A percentile compares a stretch with the other conserved stretches of the same genome.
Evolutionary conservation across 1,284 basidiomycete species (phyloP).

Genomic region (Stereum hirsutum): DNA sequence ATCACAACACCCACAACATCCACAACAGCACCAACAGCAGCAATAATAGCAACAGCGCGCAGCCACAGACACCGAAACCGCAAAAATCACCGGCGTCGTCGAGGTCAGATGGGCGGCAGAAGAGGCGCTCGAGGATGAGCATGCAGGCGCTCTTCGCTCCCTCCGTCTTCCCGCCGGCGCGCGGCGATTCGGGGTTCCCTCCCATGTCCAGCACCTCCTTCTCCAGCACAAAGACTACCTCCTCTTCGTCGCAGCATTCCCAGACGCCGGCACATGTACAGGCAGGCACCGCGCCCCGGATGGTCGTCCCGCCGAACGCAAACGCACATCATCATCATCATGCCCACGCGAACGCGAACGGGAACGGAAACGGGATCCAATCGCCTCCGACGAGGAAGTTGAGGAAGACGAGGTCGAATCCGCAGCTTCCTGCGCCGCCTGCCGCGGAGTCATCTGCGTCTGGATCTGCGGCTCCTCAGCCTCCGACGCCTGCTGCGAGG

Average conservation of each 20-base stretch:
- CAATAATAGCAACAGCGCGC: no score
- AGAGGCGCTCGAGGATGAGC: constrained; percentile 58
- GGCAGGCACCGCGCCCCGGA: no score
- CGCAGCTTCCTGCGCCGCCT: constrained; percentile 32
- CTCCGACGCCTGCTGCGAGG: constrained; percentile 34
- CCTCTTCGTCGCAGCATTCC: no score
- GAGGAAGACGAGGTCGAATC: constrained; percentile 63
- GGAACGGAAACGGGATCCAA: no score
- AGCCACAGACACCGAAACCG: constrained; percentile 9
- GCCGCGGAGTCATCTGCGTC: not conserved
- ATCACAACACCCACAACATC: no score
- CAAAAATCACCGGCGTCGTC: constrained; percentile 11
- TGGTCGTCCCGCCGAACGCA: no score
- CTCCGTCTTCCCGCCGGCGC: constrained; percentile 36
- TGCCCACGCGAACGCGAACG: no score
- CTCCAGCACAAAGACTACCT: no score
- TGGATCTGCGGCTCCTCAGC: constrained; percentile 8
- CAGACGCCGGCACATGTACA: no score
- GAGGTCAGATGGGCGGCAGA: constrained; percentile 19
- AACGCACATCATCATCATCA: constrained; percentile 13
- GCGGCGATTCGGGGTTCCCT: no score
- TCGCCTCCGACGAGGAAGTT: constrained; percentile 38
- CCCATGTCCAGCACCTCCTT: no score
- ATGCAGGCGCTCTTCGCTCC: constrained; percentile 52
- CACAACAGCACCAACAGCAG: no score